These are phyloP conservation scores for Fusarium temperatum DNA, from an alignment of 2,329 filamentous ascomycete genomes.

Conservation along the genomic window DNA sequence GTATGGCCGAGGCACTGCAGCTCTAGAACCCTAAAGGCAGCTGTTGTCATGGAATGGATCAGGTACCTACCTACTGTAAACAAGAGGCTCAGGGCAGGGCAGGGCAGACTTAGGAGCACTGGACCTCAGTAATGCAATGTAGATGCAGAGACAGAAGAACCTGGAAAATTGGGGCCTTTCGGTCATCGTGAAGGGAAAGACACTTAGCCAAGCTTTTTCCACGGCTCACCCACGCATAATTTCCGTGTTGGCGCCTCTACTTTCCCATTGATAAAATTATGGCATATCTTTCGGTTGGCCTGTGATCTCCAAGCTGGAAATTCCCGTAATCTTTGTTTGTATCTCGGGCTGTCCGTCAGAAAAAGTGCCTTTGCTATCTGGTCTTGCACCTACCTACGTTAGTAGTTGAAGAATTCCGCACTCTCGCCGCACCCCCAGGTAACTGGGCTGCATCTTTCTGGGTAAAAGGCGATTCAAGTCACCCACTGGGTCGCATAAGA, in stretches of 20 bases:
- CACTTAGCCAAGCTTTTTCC: conserved; percentile 13
- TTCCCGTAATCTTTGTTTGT: neutral
- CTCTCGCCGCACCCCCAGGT: neutral
- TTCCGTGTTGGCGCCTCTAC: conserved; percentile 3
- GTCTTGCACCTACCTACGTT: neutral
- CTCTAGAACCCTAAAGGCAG: conserved; percentile 23
- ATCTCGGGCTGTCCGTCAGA: neutral
- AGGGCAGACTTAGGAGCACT: neutral
- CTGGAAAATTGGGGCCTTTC: conserved; percentile 11
- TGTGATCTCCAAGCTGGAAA: neutral
- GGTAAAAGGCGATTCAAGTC: conserved; percentile 24
- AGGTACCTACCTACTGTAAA: neutral
- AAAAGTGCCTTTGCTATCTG: neutral
- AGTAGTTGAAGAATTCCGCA: neutral
- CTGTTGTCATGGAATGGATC: neutral
- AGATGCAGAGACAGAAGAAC: neutral
- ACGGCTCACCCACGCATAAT: conserved; percentile 15
- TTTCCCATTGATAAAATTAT: neutral
- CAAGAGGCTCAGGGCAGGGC: conserved; percentile 7
- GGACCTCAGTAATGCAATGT: neutral
- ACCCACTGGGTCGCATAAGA: conserved; percentile 34
- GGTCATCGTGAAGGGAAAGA: conserved; percentile 18
- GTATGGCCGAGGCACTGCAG: neutral
- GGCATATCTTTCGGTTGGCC: neutral
- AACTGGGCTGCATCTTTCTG: neutral